These are phyloP conservation scores for Boechera divaricarpa DNA, from an alignment of 345 rosid genomes.

Conservation along the genomic window DNA sequence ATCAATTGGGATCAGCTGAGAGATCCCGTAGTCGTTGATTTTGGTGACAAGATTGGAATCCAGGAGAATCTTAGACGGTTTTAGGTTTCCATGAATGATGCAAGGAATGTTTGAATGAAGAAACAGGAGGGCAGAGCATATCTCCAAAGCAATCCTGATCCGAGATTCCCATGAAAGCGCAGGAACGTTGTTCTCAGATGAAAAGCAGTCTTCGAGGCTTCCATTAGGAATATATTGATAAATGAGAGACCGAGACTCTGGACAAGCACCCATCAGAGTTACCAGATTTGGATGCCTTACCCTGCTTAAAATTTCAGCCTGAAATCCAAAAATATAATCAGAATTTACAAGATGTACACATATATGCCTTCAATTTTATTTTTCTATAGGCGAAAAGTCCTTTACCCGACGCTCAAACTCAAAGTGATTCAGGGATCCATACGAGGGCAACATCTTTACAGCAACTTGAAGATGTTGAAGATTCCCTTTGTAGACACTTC, in stretches of 20 bases:
- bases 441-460: constrained; percentile 87
- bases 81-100: constrained; percentile 79
- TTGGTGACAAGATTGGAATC: constrained; percentile 71
- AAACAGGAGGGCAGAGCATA: constrained; percentile 84
- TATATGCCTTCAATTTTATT: neutral
- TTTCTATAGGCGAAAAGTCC: neutral
- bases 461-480: constrained; percentile 75
- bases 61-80: constrained; percentile 82
- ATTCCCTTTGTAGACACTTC: constrained; percentile 76
- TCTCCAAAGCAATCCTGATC: constrained; percentile 64
- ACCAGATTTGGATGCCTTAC: constrained; percentile 92
- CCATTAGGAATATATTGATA: constrained; percentile 77
- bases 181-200: constrained; percentile 54
- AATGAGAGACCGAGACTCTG: constrained; percentile 78
- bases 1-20: constrained; percentile 52
- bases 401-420: constrained; percentile 75
- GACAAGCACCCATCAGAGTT: constrained; percentile 74
- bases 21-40: constrained; percentile 71
- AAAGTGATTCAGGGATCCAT: constrained; percentile 61
- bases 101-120: constrained; percentile 84
- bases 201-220: constrained; percentile 73
- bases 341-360: neutral
- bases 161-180: constrained; percentile 77
- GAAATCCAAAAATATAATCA: constrained; percentile 13
- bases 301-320: constrained; percentile 68